Base-by-base conservation (phyloP, 768 basidiomycete genomes). In the Tricholoma saponaceum region DNA sequence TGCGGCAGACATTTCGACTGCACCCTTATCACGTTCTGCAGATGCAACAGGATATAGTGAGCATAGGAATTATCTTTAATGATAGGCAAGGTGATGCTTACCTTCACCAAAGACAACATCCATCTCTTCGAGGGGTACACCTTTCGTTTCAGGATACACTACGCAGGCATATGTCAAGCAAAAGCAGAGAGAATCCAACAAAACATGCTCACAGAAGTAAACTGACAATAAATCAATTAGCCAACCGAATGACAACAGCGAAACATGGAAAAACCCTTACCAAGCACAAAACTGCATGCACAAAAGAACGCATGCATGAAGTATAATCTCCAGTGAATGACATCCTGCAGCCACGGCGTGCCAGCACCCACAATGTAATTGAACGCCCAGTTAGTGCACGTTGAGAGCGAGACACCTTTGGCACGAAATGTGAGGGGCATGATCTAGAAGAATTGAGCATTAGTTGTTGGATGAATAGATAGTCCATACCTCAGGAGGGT, bases 261-360 rank as follows among this genome's bases (percentile, higher is more conserved):
- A 6, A 14, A 16, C 1, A 12, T 28, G 2, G 20, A 35, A 51
- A 44, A 32, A 60, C 56, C 23, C 58, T 63, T 65, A 85, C 85
- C 90, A 49, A 93, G 76, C 43, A 95, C 74, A 68, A 95, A 90
- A 65, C 92, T 92, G 64, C 90, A 87, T 14, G 82, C 81, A 68
- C 93, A 94, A 72, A 94, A 95, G 74, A 93, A 92, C n/a, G 87
- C 92, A 66, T 95, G 93, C 92, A 98, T 95, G 2, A 92, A 91
- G 72, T 98, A 97, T 58, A 98, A 69, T 54, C 90, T 81, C 95
- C 95, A 98, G 43, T 83, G 83, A 58, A 98, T 96, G n/a, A 83
- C 72, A 56, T 94, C 92, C 70, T 96, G 93, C 32, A 97, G 76
- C 59, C 85, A 81, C 1, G 95, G 95, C 0, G 95, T 97, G 26